These are phyloP conservation scores for Aspergillus felis DNA, from an alignment of 2,329 filamentous ascomycete genomes.

Conservation along the genomic window DNA sequence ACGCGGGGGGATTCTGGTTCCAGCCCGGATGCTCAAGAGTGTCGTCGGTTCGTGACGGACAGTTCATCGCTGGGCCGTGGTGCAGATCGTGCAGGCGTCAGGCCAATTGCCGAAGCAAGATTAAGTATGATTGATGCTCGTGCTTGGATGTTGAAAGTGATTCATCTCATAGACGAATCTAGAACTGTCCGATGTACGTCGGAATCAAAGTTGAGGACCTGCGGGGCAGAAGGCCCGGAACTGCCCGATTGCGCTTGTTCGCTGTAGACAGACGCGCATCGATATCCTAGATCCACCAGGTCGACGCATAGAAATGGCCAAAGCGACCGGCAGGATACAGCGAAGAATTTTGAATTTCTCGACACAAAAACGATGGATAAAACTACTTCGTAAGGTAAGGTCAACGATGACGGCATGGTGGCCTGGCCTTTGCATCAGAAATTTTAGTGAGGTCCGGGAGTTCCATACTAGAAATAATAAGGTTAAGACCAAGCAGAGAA, in stretches of 20 bases:
- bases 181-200: background rate
- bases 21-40: constrained; percentile 49
- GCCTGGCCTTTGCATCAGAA: background rate
- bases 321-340: constrained; percentile 5
- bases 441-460: background rate
- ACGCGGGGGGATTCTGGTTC: constrained; percentile 59
- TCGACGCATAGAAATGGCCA: background rate
- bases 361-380: background rate
- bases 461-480: background rate
- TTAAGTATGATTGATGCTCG: background rate
- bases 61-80: constrained; percentile 52
- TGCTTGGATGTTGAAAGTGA: background rate
- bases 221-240: constrained; percentile 17
- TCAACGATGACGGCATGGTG: constrained; percentile 7
- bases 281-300: background rate
- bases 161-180: background rate
- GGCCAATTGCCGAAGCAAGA: background rate
- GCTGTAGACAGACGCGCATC: background rate
- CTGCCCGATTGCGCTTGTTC: constrained; percentile 16
- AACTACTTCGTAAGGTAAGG: background rate
- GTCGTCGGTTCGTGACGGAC: constrained; percentile 60
- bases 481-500: background rate
- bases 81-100: background rate
- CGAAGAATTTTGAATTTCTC: background rate
- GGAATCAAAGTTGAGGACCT: constrained; percentile 6